phyloP scores from a whole-genome alignment of 768 basidiomycete genomes.

The Rickenella mellea region DNA sequence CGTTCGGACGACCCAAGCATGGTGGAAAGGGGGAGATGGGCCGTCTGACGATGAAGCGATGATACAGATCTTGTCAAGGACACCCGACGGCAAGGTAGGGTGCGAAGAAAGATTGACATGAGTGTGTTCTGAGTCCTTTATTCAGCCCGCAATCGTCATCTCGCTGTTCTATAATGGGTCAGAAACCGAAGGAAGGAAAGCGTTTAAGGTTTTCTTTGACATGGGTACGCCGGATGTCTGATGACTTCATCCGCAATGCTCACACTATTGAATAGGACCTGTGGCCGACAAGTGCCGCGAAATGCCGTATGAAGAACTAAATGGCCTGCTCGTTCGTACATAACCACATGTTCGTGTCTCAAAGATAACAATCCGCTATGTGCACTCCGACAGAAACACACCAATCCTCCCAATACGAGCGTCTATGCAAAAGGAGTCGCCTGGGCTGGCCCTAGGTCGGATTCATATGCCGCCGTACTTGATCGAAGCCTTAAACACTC shows the following conservation, averaged over 20 bases:
- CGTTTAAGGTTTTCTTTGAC: not conserved
- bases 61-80: conserved; percentile 21
- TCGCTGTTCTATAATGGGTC: not conserved
- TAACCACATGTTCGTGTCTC: too few relatives aligned
- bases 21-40: conserved; percentile 24
- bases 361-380: too few relatives aligned
- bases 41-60: conserved; percentile 30
- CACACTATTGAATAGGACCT: conserved; percentile 22
- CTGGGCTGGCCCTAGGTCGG: too few relatives aligned
- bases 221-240: not conserved
- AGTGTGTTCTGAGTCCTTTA: not conserved
- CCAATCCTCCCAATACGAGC: too few relatives aligned
- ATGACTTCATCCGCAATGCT: not conserved
- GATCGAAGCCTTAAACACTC: too few relatives aligned
- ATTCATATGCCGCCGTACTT: too few relatives aligned
- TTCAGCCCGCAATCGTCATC: not conserved
- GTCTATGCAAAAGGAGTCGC: too few relatives aligned
- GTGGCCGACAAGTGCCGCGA: conserved; percentile 29
- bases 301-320: conserved; percentile 37
- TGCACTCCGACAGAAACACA: too few relatives aligned
- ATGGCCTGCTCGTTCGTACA: conserved; percentile 25
- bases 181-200: not conserved
- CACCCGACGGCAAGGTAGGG: conserved; percentile 27
- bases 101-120: not conserved
- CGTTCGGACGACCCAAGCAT: conserved; percentile 19